Conservation (phyloP, 2,329 filamentous ascomycete species). For the Xylogone sp. region DNA sequence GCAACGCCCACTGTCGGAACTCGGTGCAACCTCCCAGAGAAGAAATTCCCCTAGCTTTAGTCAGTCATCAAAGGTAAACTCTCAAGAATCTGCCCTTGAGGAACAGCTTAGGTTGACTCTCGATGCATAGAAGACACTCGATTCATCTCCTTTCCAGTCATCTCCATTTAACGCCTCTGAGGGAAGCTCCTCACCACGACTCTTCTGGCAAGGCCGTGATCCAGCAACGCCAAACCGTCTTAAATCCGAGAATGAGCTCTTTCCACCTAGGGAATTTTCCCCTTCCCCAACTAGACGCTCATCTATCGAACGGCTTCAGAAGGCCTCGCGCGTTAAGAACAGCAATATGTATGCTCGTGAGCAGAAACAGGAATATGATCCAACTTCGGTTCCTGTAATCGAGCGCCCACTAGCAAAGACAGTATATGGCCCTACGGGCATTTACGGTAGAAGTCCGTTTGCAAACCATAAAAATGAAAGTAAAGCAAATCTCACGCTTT, state of each 20-base stretch:
- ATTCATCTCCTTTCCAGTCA: conserved; percentile 81
- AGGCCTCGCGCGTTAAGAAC: conserved; percentile 93
- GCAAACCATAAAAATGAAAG: conserved; percentile 53
- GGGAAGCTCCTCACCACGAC: conserved; percentile 66
- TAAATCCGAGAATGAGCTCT: conserved; percentile 65
- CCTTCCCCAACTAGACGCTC: conserved; percentile 73
- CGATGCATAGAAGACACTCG: conserved; percentile 60
- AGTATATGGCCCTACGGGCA: conserved; percentile 57
- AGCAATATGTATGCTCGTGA: conserved; percentile 95
- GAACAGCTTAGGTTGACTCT: conserved; percentile 9
- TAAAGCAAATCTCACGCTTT: conserved; percentile 54
- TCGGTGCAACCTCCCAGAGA: conserved; percentile 79
- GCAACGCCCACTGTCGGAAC: conserved; percentile 79
- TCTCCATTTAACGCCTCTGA: conserved; percentile 63
- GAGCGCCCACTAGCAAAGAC: conserved; percentile 80
- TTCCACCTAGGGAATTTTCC: conserved; percentile 49
- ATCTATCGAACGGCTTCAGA: conserved; percentile 93
- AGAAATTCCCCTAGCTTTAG: conserved; percentile 93
- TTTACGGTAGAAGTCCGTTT: conserved; percentile 44
- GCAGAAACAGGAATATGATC: conserved; percentile 89
- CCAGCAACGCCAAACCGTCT: conserved; percentile 59
- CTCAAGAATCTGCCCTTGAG: conserved; percentile 11
- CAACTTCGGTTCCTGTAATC: conserved; percentile 68
- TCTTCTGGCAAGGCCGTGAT: conserved; percentile 84
- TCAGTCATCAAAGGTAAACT: conserved; percentile 64